Percentiles rank a stretch among this genome's conserved stretches.
Conservation (phyloP, 1,284 basidiomycete species). For the Ganoderma leucocontextum region DNA sequence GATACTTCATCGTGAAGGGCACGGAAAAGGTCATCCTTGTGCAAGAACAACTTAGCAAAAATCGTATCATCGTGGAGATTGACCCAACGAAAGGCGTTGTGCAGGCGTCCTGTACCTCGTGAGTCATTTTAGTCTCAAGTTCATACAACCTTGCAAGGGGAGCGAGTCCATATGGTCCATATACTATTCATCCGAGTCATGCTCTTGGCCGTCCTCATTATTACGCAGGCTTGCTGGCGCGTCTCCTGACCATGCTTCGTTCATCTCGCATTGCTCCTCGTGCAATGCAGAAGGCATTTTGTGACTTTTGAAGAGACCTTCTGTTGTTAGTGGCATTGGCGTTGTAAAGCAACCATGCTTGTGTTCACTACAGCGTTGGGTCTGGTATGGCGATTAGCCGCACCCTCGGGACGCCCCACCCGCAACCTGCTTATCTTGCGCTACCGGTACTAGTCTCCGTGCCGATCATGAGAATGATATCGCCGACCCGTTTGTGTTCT, state of each 20-base stretch:
- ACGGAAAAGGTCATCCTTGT: constrained; percentile 99
- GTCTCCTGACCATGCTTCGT: not conserved
- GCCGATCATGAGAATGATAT: not conserved
- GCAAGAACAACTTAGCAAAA: constrained; percentile 99
- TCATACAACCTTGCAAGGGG: not conserved
- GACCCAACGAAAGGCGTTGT: constrained; percentile 92
- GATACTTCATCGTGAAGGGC: constrained; percentile 99
- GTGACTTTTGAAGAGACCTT: not conserved
- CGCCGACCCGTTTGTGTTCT: not conserved
- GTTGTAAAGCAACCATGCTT: not conserved
- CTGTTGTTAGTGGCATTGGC: not conserved
- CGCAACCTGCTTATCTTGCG: constrained; percentile 1
- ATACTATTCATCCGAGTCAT: not conserved
- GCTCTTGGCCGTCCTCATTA: not conserved
- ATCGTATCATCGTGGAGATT: constrained; percentile 98
- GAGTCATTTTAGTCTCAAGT: constrained; percentile 43
- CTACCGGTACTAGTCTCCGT: not conserved
- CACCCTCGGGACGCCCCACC: too few relatives aligned
- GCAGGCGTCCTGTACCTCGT: constrained; percentile 98
- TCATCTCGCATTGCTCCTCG: not conserved
- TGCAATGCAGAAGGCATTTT: not conserved
- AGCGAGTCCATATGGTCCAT: not conserved
- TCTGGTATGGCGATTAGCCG: not conserved
- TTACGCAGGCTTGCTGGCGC: not conserved
- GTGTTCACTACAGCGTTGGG: not conserved